Evolutionary conservation across 108 stramenopile species (phyloP).

Genomic region (Mediolabrus comicus): DNA sequence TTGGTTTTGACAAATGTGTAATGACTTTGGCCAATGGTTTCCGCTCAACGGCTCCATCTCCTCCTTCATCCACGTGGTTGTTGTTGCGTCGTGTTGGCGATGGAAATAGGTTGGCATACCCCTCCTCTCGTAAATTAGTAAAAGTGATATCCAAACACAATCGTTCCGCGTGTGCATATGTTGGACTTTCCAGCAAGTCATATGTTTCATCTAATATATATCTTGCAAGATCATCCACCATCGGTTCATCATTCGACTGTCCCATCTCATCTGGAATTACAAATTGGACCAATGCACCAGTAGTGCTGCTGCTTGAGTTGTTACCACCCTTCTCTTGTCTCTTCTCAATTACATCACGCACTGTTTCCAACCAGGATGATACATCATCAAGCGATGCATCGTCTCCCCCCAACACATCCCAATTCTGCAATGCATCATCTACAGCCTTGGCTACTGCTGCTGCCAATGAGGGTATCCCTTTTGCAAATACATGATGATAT

Average conservation of each 20-base stretch:
- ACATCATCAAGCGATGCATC: conserved; percentile 31
- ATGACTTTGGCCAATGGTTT: conserved; percentile 45
- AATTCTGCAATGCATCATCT: conserved; percentile 11
- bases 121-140: conserved; percentile 14
- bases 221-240: conserved; percentile 39
- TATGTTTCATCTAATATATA: conserved; percentile 55
- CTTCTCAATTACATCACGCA: conserved; percentile 30
- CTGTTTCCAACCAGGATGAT: conserved; percentile 22
- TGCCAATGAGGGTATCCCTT: conserved; percentile 41
- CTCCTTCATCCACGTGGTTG: not conserved
- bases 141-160: conserved; percentile 38
- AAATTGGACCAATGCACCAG: conserved; percentile 23
- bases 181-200: conserved; percentile 52
- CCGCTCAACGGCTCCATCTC: not conserved
- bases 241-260: not conserved
- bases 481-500: conserved; percentile 42
- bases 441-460: conserved; percentile 22
- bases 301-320: not conserved
- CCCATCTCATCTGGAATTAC: conserved; percentile 32
- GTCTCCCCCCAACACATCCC: conserved; percentile 38
- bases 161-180: conserved; percentile 39
- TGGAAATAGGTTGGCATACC: conserved; percentile 33
- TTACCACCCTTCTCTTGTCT: not conserved
- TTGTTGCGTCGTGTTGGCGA: not conserved
- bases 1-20: conserved; percentile 32